Evolutionary conservation across 768 basidiomycete genomes (phyloP).

Genomic region (Coprinopsis marcescibilis): DNA sequence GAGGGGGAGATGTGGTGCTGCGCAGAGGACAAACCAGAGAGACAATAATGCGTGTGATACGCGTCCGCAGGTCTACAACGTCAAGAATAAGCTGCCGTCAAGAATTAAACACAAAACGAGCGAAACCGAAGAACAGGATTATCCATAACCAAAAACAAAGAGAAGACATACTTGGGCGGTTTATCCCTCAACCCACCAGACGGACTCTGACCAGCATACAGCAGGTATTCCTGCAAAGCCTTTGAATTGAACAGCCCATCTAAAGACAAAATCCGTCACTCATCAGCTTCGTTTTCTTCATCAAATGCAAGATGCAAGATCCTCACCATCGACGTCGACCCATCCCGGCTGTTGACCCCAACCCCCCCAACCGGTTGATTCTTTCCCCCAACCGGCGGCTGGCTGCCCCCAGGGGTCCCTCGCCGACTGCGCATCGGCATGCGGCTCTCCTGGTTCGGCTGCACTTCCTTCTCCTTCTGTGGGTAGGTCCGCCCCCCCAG

Average conservation of each 20-base stretch:
- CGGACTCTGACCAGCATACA: conserved; percentile 80
- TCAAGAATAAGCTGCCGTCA: not conserved
- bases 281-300: too few relatives aligned
- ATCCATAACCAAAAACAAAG: too few relatives aligned
- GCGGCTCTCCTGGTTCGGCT: too few relatives aligned
- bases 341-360: too few relatives aligned
- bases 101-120: too few relatives aligned
- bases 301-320: not conserved
- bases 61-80: conserved; percentile 70
- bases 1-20: conserved; percentile 72
- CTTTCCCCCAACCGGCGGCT: too few relatives aligned
- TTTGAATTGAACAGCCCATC: conserved; percentile 51
- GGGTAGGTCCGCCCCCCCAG: too few relatives aligned
- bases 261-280: conserved; percentile 11
- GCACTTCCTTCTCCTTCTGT: too few relatives aligned
- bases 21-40: conserved; percentile 83
- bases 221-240: conserved; percentile 83
- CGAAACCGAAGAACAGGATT: too few relatives aligned
- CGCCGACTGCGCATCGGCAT: too few relatives aligned
- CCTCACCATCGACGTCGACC: conserved; percentile 63
- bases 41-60: conserved; percentile 92
- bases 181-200: conserved; percentile 91
- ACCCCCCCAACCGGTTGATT: too few relatives aligned
- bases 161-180: conserved; percentile 78
- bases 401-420: too few relatives aligned